Evolutionary conservation across 768 basidiomycete species (phyloP).

Genomic region (Tulasnella sp.): DNA sequence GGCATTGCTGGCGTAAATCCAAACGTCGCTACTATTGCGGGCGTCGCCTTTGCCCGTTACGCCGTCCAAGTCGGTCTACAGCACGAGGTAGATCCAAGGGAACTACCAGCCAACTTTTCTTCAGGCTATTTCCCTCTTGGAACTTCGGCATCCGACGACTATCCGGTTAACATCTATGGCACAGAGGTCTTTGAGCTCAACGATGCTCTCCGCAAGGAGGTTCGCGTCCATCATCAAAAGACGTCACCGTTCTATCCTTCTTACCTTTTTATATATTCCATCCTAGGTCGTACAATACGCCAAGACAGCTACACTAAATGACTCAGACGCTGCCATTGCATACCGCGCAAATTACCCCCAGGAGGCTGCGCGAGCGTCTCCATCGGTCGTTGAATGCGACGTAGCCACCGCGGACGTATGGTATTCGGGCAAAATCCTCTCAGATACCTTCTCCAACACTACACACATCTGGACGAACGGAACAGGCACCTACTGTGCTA

Average conservation of each 20-base stretch:
- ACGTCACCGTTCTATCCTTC: not conserved
- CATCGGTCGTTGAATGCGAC: slow-evolving; percentile 32
- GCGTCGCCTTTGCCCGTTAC: slow-evolving; percentile 36
- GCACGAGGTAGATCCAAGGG: slow-evolving; percentile 39
- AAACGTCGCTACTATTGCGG: slow-evolving; percentile 33
- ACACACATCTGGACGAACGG: slow-evolving; percentile 34
- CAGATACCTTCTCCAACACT: slow-evolving; percentile 35
- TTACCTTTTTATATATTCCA: too few relatives aligned
- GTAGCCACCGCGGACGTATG: slow-evolving; percentile 35
- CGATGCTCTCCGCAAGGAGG: slow-evolving; percentile 30
- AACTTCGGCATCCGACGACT: slow-evolving; percentile 27
- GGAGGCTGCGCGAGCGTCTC: slow-evolving; percentile 30
- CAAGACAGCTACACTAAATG: slow-evolving; percentile 31
- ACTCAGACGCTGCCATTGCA: slow-evolving; percentile 29
- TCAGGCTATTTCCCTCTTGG: slow-evolving; percentile 36
- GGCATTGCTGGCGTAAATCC: slow-evolving; percentile 40
- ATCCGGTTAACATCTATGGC: slow-evolving; percentile 33
- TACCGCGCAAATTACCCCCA: slow-evolving; percentile 32
- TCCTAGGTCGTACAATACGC: slow-evolving; percentile 31
- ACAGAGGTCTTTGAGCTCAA: slow-evolving; percentile 44
- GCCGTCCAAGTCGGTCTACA: slow-evolving; percentile 35
- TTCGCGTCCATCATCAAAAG: not conserved
- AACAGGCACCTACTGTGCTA: slow-evolving; percentile 31
- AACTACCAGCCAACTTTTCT: slow-evolving; percentile 34
- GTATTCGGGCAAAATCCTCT: slow-evolving; percentile 34